Evolutionary conservation across 1,139 yeast genomes (phyloP), one percentile per base, ranked within the genome.

Genomic region (Arxiozyma bovina): DNA sequence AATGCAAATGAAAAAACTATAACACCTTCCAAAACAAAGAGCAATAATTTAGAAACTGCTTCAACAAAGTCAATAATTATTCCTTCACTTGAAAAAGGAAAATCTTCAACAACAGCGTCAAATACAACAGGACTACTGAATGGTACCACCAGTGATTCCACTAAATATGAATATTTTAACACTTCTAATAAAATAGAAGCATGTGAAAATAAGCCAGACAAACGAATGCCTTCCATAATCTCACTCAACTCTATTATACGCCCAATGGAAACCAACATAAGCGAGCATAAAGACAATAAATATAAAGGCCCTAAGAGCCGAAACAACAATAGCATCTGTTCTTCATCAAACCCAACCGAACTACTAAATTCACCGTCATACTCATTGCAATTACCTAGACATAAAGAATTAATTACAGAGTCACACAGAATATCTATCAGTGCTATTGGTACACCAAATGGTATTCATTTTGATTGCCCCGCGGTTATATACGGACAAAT

Each of bases 401-500:
- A 22, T n/a, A 46, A 21, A 27, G 22, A 18, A 20, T 27, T n/a
- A 21, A 46, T 42, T 38, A 20, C 42, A 20, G 25, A 21, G 7
- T 50, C 49, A 30, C 5, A 45, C 23, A 44, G 21, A 2, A 25
- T 22, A 21, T 40, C 46, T 22, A 8, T n/a, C 4, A 50, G 45
- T 45, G 23, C 22, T 38, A 15, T 21, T n/a, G 34, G 38, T 17
- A 50, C 49, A 17, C 49, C 45, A 8, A 27, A 7, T n/a, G 42
- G 23, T 8, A 45, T 12, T 3, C 42, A 34, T 34, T 34, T 45
- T 25, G 40, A 21, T n/a, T 11, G 25, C 9, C 41, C 45, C 15
- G 23, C 46, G 6, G 59, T 63, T 20, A 53, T 56, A 5, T 67
- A 64, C 53, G 70, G 70, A 1, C 63, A 63, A 52, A 63, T 67